Conservation (phyloP, 257 asterid genomes). For the Solanum sejunctum region DNA sequence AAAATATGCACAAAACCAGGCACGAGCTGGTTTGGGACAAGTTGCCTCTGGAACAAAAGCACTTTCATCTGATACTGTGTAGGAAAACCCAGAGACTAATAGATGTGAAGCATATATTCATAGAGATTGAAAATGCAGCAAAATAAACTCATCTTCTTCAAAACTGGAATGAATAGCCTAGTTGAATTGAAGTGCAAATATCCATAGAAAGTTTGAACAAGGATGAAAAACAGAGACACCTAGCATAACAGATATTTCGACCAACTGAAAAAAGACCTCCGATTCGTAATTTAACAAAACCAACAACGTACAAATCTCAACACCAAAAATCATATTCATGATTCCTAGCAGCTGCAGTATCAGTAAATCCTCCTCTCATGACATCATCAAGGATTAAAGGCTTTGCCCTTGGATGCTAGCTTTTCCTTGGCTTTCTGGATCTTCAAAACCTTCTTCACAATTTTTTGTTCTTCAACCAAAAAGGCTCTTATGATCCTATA, state of each 20-base stretch:
- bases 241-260: not conserved
- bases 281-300: not conserved
- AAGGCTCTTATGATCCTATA: slow-evolving; percentile 68
- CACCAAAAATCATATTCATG: slow-evolving; percentile 5
- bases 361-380: slow-evolving; percentile 12
- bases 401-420: slow-evolving; percentile 45
- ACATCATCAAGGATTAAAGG: not conserved
- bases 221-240: not conserved
- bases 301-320: not conserved
- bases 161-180: not conserved
- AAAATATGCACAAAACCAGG: not conserved
- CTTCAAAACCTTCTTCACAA: slow-evolving; percentile 81
- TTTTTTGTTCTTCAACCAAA: slow-evolving; percentile 67
- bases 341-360: slow-evolving; percentile 4
- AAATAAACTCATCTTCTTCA: not conserved
- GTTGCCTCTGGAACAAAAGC: not conserved
- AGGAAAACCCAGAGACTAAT: not conserved
- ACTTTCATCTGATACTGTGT: not conserved
- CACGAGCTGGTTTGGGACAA: no score
- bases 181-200: not conserved
- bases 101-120: not conserved
- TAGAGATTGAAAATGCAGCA: not conserved
- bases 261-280: not conserved
- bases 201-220: not conserved
- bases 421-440: slow-evolving; percentile 72